A percentile compares a stretch with the other conserved stretches of the same genome.
These are phyloP conservation scores for Aspergillus felis DNA, from an alignment of 2,329 filamentous ascomycete species.

Conservation along the genomic window DNA sequence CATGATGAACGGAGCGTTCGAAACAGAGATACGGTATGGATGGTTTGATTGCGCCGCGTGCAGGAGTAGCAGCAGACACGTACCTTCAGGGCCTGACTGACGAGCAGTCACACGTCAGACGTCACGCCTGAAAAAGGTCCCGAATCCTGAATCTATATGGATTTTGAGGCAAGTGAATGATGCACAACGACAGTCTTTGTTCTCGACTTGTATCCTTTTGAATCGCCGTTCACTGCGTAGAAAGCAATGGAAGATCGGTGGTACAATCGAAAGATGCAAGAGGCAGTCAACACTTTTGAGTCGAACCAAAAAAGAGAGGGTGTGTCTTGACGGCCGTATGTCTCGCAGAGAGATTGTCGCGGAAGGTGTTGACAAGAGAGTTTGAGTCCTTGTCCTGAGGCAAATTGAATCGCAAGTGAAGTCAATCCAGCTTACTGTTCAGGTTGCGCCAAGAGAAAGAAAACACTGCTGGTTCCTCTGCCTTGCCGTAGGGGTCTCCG, in stretches of 20 bases:
- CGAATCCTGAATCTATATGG: slow-evolving; percentile 2
- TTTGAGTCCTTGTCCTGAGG: not conserved
- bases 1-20: slow-evolving; percentile 58
- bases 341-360: no score
- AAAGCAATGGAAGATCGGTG: not conserved
- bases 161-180: not conserved
- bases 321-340: not conserved
- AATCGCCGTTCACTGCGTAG: not conserved
- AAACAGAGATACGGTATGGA: slow-evolving; percentile 25
- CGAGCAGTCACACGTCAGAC: slow-evolving; percentile 33
- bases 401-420: not conserved
- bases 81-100: slow-evolving; percentile 41
- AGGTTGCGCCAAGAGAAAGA: slow-evolving; percentile 2
- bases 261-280: not conserved
- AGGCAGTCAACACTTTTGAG: not conserved
- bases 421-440: not conserved
- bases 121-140: slow-evolving; percentile 29
- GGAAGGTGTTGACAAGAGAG: no score
- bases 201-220: not conserved
- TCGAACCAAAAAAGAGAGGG: not conserved
- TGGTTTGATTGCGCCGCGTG: slow-evolving; percentile 26
- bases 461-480: slow-evolving; percentile 2
- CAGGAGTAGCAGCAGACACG: slow-evolving; percentile 34
- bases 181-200: no score
- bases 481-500: slow-evolving; percentile 6